These are phyloP conservation scores for Ophiocytium majus DNA, from an alignment of 352 stramenopile species.

Conservation along the genomic window DNA sequence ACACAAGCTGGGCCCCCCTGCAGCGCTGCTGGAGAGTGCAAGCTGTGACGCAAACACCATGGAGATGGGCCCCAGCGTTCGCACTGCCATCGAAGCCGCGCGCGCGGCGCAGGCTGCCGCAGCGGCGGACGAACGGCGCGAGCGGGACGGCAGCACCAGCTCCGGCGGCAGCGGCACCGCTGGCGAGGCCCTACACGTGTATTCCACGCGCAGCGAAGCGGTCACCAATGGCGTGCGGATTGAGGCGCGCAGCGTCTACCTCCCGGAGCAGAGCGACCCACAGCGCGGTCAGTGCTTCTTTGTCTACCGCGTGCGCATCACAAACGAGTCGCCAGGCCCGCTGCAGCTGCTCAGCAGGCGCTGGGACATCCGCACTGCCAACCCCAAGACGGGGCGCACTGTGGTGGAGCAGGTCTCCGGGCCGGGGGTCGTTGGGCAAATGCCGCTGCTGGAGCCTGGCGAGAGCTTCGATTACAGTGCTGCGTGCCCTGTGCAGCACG, in stretches of 20 bases:
- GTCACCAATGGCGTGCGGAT: conserved; percentile 45
- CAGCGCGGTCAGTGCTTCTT: conserved; percentile 68
- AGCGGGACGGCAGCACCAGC: not conserved
- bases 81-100: not conserved
- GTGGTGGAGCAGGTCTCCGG: conserved; percentile 65
- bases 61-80: not conserved
- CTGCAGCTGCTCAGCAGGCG: conserved; percentile 67
- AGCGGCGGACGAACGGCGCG: not conserved
- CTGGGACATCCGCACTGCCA: conserved; percentile 71
- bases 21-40: not conserved
- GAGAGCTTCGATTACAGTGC: conserved; percentile 74
- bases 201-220: conserved; percentile 42
- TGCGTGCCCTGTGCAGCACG: conserved; percentile 63
- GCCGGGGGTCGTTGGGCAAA: conserved; percentile 67
- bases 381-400: conserved; percentile 34
- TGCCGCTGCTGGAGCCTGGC: conserved; percentile 70
- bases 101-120: too few relatives aligned
- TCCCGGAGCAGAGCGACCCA: conserved; percentile 66
- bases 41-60: not conserved
- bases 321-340: conserved; percentile 64
- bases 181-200: not conserved
- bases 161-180: not conserved
- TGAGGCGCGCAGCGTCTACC: conserved; percentile 60
- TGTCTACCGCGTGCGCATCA: conserved; percentile 73
- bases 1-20: not conserved